phyloP scores from a whole-genome alignment of 768 basidiomycete genomes.

The Lepiota subincarnata region DNA sequence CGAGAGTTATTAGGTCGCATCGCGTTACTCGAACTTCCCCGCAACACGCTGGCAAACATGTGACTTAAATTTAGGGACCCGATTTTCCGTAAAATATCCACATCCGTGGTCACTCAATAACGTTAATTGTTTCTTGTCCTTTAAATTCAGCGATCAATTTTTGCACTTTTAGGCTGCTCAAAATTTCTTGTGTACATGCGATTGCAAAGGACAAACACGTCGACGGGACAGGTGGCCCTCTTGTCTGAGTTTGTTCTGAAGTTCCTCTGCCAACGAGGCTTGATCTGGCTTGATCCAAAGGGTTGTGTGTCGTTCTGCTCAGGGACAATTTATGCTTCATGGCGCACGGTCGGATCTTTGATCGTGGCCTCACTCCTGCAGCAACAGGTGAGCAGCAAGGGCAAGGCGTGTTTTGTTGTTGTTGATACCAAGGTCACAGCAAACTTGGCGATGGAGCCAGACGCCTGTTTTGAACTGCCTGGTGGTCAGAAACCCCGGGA shows the following conservation, averaged over 20 bases:
- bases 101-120: too few species aligned
- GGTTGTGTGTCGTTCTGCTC: too few species aligned
- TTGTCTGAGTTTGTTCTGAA: background rate
- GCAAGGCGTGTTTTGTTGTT: constrained; percentile 2
- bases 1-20: background rate
- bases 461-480: too few species aligned
- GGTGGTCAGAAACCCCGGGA: too few species aligned
- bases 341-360: constrained; percentile 5
- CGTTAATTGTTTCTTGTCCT: too few species aligned
- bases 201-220: background rate
- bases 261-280: too few species aligned
- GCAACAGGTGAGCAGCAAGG: background rate
- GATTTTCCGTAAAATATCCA: background rate
- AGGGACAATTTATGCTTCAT: too few species aligned
- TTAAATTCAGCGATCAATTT: too few species aligned
- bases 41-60: background rate
- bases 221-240: background rate
- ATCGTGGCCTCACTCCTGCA: background rate
- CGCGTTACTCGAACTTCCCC: constrained; percentile 3
- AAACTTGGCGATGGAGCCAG: too few species aligned
- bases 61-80: background rate
- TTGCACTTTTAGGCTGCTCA: too few species aligned
- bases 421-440: background rate
- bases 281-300: too few species aligned
- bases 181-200: background rate